phyloP scores from a whole-genome alignment of 352 stramenopile species.

The Halophytophthora polymorphica region DNA sequence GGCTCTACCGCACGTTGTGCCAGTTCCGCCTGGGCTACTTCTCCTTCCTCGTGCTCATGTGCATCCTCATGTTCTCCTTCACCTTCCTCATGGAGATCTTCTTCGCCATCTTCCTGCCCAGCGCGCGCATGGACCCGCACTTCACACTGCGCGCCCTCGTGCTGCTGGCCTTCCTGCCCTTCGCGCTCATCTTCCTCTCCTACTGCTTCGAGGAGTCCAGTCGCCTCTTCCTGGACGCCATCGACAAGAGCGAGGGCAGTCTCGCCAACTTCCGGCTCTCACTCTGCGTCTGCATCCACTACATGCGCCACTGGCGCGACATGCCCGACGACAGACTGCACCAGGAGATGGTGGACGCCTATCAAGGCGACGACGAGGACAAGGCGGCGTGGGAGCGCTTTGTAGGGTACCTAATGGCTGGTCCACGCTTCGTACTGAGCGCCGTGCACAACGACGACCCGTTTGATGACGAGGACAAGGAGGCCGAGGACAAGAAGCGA shows the following conservation, averaged over 20 bases:
- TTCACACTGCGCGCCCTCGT: conserved; percentile 73
- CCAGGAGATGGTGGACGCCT: conserved; percentile 39
- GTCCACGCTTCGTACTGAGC: conserved; percentile 35
- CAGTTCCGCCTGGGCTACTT: conserved; percentile 88
- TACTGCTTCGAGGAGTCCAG: conserved; percentile 86
- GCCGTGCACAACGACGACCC: conserved; percentile 61
- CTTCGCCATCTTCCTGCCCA: conserved; percentile 88
- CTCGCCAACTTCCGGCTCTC: conserved; percentile 83
- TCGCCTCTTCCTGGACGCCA: conserved; percentile 79
- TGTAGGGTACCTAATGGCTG: conserved; percentile 31
- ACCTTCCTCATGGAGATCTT: conserved; percentile 89
- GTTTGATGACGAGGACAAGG: conserved; percentile 76
- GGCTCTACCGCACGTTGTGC: conserved; percentile 73
- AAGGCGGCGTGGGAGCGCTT: conserved; percentile 59
- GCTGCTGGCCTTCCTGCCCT: conserved; percentile 63
- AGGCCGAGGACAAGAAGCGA: conserved; percentile 65
- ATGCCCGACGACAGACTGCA: conserved; percentile 81
- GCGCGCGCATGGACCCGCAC: conserved; percentile 60
- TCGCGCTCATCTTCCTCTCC: conserved; percentile 80
- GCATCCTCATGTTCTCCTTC: conserved; percentile 89
- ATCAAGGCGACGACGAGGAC: conserved; percentile 54
- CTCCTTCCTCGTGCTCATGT: conserved; percentile 86
- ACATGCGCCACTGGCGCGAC: conserved; percentile 69
- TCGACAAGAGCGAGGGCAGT: conserved; percentile 80
- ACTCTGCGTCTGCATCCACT: conserved; percentile 83